Evolutionary conservation across 139 green algal genomes (phyloP), one percentile per base, ranked within the genome.

Genomic region (Coelastrella sp.): DNA sequence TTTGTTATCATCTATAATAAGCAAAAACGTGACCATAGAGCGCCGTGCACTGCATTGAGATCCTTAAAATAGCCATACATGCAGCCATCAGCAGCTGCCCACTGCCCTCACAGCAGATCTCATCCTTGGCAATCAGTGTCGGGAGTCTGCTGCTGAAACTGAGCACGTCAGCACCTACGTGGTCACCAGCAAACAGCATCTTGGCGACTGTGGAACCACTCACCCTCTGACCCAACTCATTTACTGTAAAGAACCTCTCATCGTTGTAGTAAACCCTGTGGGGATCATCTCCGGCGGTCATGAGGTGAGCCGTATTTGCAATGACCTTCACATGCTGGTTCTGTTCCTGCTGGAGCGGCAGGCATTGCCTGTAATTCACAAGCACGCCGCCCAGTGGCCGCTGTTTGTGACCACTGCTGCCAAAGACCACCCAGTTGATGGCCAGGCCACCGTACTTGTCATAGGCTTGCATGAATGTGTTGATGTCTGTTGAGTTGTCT

Each of bases 401-500:
- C 63, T 7, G 4, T 15, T 87, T 75, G 85, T 92, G 91, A 8
- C 92, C 92, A 17, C 90, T 91, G 79, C 87, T 93, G 84, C 93
- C 92, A 87, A 95, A 94, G 4, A 92, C 25, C 9, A 87, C 63
- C 73, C 87, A 91, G 91, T 95, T 95, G 6, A 95, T 74, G 6
- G 90, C 92, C 12, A 95, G 81, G 0, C 84, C 93, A 0, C 89
- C 87, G 60, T 94, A 90, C 14, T 82, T 78, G 58, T 90, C 87
- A n/a, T 94, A 95, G 4, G 70, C 68, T 19, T 78, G 68, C 27
- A 95, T 68, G 49, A 95, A 91, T 7, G 56, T 27, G 10, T 87
- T 91, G 60, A 94, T 89, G 73, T 83, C 58, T 6, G 11, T 17
- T 24, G 66, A 66, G 12, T 82, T 73, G 88, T 89, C 61, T 35